Conservation (phyloP, 805 yeast genomes). For the Torulaspora indica region DNA sequence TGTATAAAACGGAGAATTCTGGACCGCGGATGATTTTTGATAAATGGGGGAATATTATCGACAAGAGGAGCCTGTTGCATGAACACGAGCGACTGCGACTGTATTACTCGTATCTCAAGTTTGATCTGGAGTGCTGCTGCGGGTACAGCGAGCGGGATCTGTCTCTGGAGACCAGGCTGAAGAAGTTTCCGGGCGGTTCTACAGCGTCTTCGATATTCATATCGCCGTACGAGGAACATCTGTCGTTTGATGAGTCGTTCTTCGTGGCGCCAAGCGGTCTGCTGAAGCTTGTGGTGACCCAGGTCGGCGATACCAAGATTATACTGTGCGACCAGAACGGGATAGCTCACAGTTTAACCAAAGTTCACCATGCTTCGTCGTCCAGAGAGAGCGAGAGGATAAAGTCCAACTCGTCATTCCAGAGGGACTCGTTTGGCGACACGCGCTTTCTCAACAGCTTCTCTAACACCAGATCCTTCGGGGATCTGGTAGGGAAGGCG, state of each 20-base stretch:
- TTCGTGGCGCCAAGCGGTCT: slow-evolving; percentile 57
- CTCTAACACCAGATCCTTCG: slow-evolving; percentile 93
- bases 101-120: slow-evolving; percentile 28
- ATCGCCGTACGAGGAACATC: slow-evolving; percentile 26
- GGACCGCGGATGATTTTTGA: slow-evolving; percentile 37
- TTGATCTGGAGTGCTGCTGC: slow-evolving; percentile 33
- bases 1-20: slow-evolving; percentile 21
- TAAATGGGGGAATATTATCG: slow-evolving; percentile 36
- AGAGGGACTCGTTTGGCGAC: slow-evolving; percentile 90
- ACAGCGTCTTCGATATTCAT: slow-evolving; percentile 66
- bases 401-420: slow-evolving; percentile 56
- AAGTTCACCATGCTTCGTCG: slow-evolving; percentile 82
- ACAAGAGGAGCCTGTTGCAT: slow-evolving; percentile 33
- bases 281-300: slow-evolving; percentile 71
- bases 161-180: slow-evolving; percentile 21
- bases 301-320: slow-evolving; percentile 89
- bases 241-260: slow-evolving; percentile 29
- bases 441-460: slow-evolving; percentile 68
- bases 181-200: slow-evolving; percentile 51
- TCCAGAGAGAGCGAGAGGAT: slow-evolving; percentile 72
- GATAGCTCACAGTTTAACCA: slow-evolving; percentile 69
- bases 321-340: slow-evolving; percentile 80
- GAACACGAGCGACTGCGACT: slow-evolving; percentile 33
- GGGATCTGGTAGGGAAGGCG: slow-evolving; percentile 75
- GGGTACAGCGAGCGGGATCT: slow-evolving; percentile 17